These are phyloP conservation scores for Colletotrichum chlorophyti DNA, from an alignment of 2,329 filamentous ascomycete genomes.

Conservation along the genomic window DNA sequence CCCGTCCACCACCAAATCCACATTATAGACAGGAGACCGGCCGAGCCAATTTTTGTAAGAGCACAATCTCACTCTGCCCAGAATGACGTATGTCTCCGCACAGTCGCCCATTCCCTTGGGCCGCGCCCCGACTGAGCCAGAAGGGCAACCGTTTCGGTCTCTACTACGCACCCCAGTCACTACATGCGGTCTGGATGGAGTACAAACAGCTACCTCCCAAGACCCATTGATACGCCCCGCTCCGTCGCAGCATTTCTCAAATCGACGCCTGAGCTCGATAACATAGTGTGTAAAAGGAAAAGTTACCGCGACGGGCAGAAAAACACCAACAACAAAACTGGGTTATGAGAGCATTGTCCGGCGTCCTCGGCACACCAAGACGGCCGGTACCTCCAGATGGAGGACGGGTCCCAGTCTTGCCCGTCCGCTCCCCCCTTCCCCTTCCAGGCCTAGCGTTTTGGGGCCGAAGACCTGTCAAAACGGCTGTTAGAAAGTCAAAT, in stretches of 20 bases:
- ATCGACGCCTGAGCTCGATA: not conserved
- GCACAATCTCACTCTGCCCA: slow-evolving; percentile 7
- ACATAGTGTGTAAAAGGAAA: too few species aligned
- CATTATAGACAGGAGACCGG: not conserved
- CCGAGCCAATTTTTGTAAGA: slow-evolving; percentile 1
- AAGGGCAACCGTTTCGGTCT: not conserved
- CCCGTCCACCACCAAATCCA: slow-evolving; percentile 5
- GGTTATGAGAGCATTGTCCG: not conserved
- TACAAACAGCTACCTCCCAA: not conserved
- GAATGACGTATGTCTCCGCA: slow-evolving; percentile 25
- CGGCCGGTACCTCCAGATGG: not conserved
- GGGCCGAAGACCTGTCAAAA: slow-evolving; percentile 7
- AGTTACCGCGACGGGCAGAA: not conserved
- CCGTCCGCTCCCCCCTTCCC: slow-evolving; percentile 7
- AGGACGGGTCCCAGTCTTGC: slow-evolving; percentile 7
- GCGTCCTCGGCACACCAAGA: not conserved
- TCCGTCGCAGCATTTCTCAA: not conserved
- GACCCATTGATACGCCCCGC: not conserved
- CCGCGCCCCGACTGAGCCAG: slow-evolving; percentile 14
- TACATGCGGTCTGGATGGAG: not conserved
- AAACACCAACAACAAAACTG: not conserved
- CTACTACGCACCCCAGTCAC: too few species aligned
- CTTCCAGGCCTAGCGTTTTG: slow-evolving; percentile 10
- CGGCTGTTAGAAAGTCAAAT: slow-evolving; percentile 1
- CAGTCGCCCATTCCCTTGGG: slow-evolving; percentile 12